phyloP scores from a whole-genome alignment of 169 alveolate genomes.

The Plasmodium knowlesi region DNA sequence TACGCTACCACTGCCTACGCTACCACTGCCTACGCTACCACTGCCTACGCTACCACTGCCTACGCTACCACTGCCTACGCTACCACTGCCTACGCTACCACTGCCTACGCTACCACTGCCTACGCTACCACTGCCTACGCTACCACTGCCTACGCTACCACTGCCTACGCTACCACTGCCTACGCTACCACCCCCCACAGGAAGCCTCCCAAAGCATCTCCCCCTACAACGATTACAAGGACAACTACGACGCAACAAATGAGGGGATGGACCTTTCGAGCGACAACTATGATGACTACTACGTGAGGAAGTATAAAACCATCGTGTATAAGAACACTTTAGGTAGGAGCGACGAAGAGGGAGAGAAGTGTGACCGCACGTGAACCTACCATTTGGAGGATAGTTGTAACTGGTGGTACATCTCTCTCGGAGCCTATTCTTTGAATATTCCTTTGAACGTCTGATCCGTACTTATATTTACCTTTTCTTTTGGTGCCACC shows the following conservation, averaged over 20 bases:
- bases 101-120: slow-evolving; percentile 24
- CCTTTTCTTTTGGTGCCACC: not conserved
- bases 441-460: not conserved
- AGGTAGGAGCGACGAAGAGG: not conserved
- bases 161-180: too few relatives aligned
- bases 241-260: slow-evolving; percentile 4
- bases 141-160: slow-evolving; percentile 25
- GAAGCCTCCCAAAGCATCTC: slow-evolving; percentile 59
- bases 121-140: slow-evolving; percentile 34
- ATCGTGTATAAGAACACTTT: slow-evolving; percentile 71
- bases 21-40: slow-evolving; percentile 25
- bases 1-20: slow-evolving; percentile 34
- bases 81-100: slow-evolving; percentile 25
- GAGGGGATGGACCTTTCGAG: not conserved
- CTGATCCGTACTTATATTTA: not conserved
- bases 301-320: slow-evolving; percentile 44
- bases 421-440: not conserved
- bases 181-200: slow-evolving; percentile 40
- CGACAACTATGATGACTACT: slow-evolving; percentile 64
- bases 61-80: slow-evolving; percentile 34
- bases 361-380: not conserved
- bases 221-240: slow-evolving; percentile 46
- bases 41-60: slow-evolving; percentile 24
- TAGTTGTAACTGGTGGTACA: not conserved
- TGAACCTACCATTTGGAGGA: not conserved